A percentile compares a stretch with the other conserved stretches of the same genome.
These are phyloP conservation scores for Fragosphaeria purpurea DNA, from an alignment of 2,329 filamentous ascomycete species.

Conservation along the genomic window DNA sequence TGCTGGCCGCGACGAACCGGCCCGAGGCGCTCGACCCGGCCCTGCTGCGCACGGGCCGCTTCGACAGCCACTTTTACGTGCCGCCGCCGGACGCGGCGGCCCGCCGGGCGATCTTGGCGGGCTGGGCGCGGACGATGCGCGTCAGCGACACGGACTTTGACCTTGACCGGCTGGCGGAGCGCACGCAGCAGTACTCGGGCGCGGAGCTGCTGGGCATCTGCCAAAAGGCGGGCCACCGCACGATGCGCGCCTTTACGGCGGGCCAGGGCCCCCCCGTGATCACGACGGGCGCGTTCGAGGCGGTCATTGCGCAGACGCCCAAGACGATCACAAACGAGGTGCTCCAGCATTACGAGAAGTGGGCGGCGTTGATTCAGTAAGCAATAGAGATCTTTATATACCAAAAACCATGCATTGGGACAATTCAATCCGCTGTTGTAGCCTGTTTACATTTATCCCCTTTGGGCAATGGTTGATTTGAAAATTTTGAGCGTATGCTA, in stretches of 20 bases:
- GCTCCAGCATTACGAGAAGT: constrained; percentile 24
- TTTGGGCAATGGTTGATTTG: too few species aligned
- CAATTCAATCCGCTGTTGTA: too few species aligned
- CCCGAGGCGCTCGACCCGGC: constrained; percentile 80
- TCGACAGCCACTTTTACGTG: constrained; percentile 79
- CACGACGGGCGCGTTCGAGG: constrained; percentile 22
- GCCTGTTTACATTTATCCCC: too few species aligned
- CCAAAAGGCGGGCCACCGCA: constrained; percentile 32
- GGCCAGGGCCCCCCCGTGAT: constrained; percentile 23
- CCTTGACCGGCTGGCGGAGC: constrained; percentile 48
- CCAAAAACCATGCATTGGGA: too few species aligned
- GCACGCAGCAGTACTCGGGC: constrained; percentile 71
- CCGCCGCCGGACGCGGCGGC: constrained; percentile 67
- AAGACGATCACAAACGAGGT: constrained; percentile 28
- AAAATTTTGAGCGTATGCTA: too few species aligned
- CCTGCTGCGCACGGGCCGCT: constrained; percentile 72
- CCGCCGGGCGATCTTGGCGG: constrained; percentile 63
- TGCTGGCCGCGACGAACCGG: constrained; percentile 85
- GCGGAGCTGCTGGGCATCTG: constrained; percentile 62
- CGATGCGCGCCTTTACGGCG: constrained; percentile 10
- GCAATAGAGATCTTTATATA: too few species aligned
- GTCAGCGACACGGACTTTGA: constrained; percentile 52
- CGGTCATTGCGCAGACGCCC: constrained; percentile 20
- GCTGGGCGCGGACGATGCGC: constrained; percentile 52
- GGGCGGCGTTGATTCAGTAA: constrained; percentile 20